Evolutionary conservation across 306 rosid species (phyloP).

Genomic region (Astragalus glycyphyllos): DNA sequence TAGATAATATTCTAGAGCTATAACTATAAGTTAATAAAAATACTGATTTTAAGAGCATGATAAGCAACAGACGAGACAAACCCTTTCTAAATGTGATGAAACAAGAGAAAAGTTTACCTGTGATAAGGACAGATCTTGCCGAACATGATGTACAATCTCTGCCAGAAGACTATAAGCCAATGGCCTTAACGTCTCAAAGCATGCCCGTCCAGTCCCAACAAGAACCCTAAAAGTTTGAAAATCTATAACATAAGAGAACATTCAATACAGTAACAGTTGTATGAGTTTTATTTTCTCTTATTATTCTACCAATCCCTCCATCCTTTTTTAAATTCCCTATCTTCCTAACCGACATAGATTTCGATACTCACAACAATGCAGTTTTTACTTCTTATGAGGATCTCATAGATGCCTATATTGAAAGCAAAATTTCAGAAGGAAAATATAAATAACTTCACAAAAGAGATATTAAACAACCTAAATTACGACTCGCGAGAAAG

Average conservation of each 20-base stretch:
- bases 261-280: conserved; percentile 21
- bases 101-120: conserved; percentile 61
- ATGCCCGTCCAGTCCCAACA: conserved; percentile 96
- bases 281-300: conserved; percentile 2
- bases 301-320: not conserved
- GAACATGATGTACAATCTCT: conserved; percentile 99
- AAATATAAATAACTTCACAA: conserved; percentile 11
- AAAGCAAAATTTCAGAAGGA: conserved; percentile 26
- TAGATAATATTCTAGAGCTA: not conserved
- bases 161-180: conserved; percentile 97
- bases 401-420: conserved; percentile 15
- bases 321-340: conserved; percentile 15
- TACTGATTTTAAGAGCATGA: not conserved
- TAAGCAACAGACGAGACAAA: conserved; percentile 22
- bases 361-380: conserved; percentile 21
- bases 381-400: not conserved
- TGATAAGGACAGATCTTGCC: conserved; percentile 81
- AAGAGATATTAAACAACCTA: not conserved
- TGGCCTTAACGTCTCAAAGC: conserved; percentile 97
- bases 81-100: conserved; percentile 33
- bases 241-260: conserved; percentile 38
- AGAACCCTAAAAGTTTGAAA: conserved; percentile 68
- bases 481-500: conserved; percentile 4
- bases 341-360: conserved; percentile 37
- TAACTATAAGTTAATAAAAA: conserved; percentile 16